These are phyloP conservation scores for Triadica sebifera DNA, from an alignment of 345 rosid species.

Conservation along the genomic window DNA sequence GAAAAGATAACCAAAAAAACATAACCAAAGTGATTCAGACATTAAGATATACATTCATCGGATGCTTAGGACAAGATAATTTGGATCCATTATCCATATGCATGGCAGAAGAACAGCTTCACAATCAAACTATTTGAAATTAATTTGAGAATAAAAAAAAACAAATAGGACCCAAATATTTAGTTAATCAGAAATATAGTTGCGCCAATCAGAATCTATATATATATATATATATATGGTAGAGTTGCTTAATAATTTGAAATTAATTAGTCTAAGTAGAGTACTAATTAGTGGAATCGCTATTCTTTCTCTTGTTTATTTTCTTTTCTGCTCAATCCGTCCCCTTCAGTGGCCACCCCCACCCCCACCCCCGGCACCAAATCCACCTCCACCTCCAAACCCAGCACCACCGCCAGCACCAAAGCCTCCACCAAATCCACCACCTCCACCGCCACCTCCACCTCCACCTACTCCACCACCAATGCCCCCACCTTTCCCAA, in stretches of 20 bases:
- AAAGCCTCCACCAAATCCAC: conserved; percentile 18
- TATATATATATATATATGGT: background rate
- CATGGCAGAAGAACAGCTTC: too few species aligned
- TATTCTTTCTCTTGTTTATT: conserved; percentile 8
- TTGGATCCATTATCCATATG: too few species aligned
- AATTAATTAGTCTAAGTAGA: too few species aligned
- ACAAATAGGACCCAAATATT: too few species aligned
- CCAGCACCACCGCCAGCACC: conserved; percentile 26
- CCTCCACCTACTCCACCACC: background rate
- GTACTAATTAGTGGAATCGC: background rate
- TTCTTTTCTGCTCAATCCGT: conserved; percentile 20
- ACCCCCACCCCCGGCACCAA: conserved; percentile 8
- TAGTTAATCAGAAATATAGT: too few species aligned
- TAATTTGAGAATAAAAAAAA: too few species aligned
- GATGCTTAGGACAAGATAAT: too few species aligned
- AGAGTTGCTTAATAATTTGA: background rate
- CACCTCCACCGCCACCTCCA: conserved; percentile 14
- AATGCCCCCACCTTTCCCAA: background rate
- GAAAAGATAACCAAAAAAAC: too few species aligned
- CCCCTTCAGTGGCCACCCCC: conserved; percentile 23
- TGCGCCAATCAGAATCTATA: too few species aligned
- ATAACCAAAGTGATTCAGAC: too few species aligned
- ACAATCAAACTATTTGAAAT: too few species aligned
- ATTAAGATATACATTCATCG: too few species aligned
- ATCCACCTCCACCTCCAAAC: conserved; percentile 14